Percentiles rank a stretch among this genome's conserved stretches.
Conservation (phyloP, 495 filamentous ascomycete species). For the Xylaria telfairii region DNA sequence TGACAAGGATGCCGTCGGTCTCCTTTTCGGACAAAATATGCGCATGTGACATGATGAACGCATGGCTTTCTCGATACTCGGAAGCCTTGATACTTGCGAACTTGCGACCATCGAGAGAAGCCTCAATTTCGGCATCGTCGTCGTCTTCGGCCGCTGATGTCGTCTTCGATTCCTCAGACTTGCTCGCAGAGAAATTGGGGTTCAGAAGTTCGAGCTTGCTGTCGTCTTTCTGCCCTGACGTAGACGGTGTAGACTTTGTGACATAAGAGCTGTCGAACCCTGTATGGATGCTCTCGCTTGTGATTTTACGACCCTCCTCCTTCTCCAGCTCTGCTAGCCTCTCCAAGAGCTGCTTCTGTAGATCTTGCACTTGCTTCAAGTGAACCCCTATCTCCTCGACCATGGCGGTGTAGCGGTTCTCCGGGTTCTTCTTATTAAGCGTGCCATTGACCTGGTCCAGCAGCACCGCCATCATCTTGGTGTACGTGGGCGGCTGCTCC, state of each 20-base stretch:
- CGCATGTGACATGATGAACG: conserved; percentile 78
- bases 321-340: conserved; percentile 84
- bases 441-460: conserved; percentile 94
- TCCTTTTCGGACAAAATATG: conserved; percentile 83
- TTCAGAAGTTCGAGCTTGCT: conserved; percentile 82
- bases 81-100: conserved; percentile 80
- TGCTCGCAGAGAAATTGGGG: conserved; percentile 53
- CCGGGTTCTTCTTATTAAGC: conserved; percentile 70
- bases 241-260: conserved; percentile 58
- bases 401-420: conserved; percentile 73
- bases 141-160: conserved; percentile 45
- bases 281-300: conserved; percentile 88
- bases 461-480: conserved; percentile 91
- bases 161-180: conserved; percentile 30
- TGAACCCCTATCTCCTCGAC: conserved; percentile 77
- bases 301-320: conserved; percentile 89
- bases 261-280: conserved; percentile 88
- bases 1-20: conserved; percentile 86
- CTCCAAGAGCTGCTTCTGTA: conserved; percentile 74
- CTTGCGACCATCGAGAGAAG: conserved; percentile 73
- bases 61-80: conserved; percentile 73
- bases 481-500: conserved; percentile 79
- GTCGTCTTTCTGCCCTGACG: conserved; percentile 49
- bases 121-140: conserved; percentile 74
- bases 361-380: conserved; percentile 71